Evolutionary conservation across 2,329 filamentous ascomycete species (phyloP), one percentile per base, ranked within the genome.

Genomic region (Fusarium euwallaceae): DNA sequence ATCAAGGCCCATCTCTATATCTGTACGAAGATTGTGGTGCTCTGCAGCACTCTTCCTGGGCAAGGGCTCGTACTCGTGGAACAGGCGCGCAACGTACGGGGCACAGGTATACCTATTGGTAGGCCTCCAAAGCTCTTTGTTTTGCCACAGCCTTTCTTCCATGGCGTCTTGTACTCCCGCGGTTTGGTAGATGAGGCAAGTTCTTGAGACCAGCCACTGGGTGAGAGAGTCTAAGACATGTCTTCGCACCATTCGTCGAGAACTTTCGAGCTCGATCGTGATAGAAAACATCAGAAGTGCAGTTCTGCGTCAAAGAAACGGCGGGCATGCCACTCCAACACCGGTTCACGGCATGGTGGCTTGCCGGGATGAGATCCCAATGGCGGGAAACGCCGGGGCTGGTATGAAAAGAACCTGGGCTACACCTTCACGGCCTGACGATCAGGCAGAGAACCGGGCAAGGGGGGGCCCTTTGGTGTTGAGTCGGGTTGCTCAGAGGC

Each of bases 381-480:
- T 45, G 53, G 32, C 56, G 59, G 59, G 41, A 58, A 39, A 45
- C 58, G 55, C 66, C 55, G 62, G 66, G 48, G 66, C 64, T 56
- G 61, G 61, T 62, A 36, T 66, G 61, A 27, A 12, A 61, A 41
- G 62, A 24, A 67, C 34, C 70, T 65, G 61, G 39, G 45, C 48
- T 64, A 69, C 67, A 66, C 67, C 55, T 71, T 65, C 62, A 73
- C 66, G 68, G 51, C 67, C 63, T 67, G 67, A 60, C 73, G 74
- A 79, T 77, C 69, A 78, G 67, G 77, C 66, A 78, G 65, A 78
- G 67, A 70, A 67, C 61, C 69, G 67, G 67, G 64, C 41, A 65
- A 66, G 45, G 64, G 60, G 63, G 48, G 16, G 10, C 22, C 45
- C 34, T 60, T 51, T 62, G 55, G 65, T 63, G 68, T 63, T 65